Base-by-base conservation (phyloP, 306 rosid species). In the Cucurbita maxima region DNA sequence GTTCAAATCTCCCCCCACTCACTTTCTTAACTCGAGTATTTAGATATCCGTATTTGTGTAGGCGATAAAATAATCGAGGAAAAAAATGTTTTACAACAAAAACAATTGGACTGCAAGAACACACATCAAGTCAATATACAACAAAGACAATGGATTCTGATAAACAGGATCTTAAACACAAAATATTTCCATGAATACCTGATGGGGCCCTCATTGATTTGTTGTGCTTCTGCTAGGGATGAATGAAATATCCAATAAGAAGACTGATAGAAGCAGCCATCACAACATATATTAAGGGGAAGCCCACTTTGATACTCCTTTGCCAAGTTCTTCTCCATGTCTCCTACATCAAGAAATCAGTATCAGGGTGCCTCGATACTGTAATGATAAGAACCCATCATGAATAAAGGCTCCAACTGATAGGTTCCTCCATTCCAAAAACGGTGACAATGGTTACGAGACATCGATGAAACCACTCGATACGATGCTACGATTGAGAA, bases 251-350 rank as follows among this genome's bases (percentile, higher is more conserved):
- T 75, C 99, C 97, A 13, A 88, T 70, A 20, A 79, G 85, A 79
- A 87, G 71, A 45, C 99, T 82, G 67, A 87, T 60, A 47, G 88
- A 83, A 67, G 90, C 95, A 77, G 91, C 86, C 90, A 83, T 79
- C 75, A 86, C 82, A 77, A 89, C 92, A 87, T 82, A 85, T 75
- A 89, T 76, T 40, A 87, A 72, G 7, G 99, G 96, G 84, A 94
- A 91, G 41, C 99, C 97, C 60, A 62, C 81, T 76, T 78, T 88
- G 76, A 73, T 80, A 30, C 47, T 77, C 80, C 66, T 84, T n/a
- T 53, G 73, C 50, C 68, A 52, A 76, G 66, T 78, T 74, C 82
- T 90, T 82, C 80, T 90, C 85, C 87, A 45, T 55, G 71, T 61
- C 81, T 84, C 97, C 98, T 90, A 83, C 57, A 80, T 72, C 76